These are phyloP conservation scores for Aspergillus pseudoterreus DNA, from an alignment of 2,329 filamentous ascomycete species.

Conservation along the genomic window DNA sequence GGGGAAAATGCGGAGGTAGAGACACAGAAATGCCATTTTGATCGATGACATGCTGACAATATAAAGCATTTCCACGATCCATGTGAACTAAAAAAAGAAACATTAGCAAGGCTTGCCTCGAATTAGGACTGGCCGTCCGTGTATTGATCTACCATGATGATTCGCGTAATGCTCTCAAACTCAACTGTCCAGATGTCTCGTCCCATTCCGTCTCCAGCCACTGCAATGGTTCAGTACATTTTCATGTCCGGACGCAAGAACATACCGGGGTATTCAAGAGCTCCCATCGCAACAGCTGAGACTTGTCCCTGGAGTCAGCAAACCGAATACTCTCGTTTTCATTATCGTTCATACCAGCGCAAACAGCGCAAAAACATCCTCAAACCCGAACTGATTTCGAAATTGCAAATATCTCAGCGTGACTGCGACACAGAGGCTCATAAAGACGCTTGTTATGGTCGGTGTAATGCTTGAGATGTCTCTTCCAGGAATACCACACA, in stretches of 20 bases:
- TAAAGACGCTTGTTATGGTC: neutral
- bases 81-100: neutral
- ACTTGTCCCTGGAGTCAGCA: neutral
- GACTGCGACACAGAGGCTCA: neutral
- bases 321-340: neutral
- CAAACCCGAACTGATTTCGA: neutral
- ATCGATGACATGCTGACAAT: neutral
- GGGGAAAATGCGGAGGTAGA: neutral
- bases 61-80: neutral
- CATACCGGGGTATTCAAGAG: neutral
- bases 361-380: neutral
- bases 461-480: neutral
- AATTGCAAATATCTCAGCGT: neutral
- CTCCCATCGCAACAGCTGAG: neutral
- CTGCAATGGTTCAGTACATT: neutral
- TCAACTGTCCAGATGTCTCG: neutral
- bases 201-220: neutral
- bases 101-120: neutral
- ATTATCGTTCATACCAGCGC: neutral
- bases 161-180: neutral
- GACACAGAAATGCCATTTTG: constrained; percentile 1
- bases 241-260: neutral
- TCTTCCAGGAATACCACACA: neutral
- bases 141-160: neutral
- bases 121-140: too few species aligned